These are phyloP conservation scores for Tanacetum coccineum DNA, from an alignment of 129 eudicot genomes.

Conservation along the genomic window DNA sequence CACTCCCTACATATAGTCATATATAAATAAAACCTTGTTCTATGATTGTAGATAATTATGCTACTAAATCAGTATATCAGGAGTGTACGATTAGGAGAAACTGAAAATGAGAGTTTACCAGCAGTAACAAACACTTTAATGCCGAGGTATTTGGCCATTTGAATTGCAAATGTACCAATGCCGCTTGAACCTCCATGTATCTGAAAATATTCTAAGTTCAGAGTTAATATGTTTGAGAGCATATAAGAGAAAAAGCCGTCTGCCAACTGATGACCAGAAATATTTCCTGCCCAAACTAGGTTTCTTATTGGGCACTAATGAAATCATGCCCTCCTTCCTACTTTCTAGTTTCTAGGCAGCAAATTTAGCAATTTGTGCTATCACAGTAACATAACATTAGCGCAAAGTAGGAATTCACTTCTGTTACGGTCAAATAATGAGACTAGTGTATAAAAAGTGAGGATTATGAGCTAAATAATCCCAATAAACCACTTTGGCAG, in stretches of 20 bases:
- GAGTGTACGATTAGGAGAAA: too few species aligned
- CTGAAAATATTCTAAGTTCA: constrained; percentile 40
- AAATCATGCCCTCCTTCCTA: too few species aligned
- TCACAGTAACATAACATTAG: too few species aligned
- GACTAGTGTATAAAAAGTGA: too few species aligned
- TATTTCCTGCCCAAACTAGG: too few species aligned
- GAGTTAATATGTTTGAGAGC: constrained; percentile 1
- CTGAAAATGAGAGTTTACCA: constrained; percentile 35
- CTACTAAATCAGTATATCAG: neutral
- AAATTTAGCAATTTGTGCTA: too few species aligned
- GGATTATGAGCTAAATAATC: too few species aligned
- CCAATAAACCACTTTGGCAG: too few species aligned
- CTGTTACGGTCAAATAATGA: too few species aligned
- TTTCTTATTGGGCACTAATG: too few species aligned
- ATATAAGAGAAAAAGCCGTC: neutral
- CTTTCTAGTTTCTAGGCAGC: too few species aligned
- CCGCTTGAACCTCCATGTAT: constrained; percentile 98
- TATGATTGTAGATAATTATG: neutral
- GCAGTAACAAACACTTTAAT: constrained; percentile 83
- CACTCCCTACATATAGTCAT: constrained; percentile 51
- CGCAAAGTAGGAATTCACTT: too few species aligned
- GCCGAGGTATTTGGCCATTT: constrained; percentile 70
- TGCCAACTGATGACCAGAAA: neutral
- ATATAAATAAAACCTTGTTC: neutral
- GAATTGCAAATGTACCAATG: constrained; percentile 96